phyloP scores from a whole-genome alignment of 345 rosid genomes.

The Pelargonium nanum region DNA sequence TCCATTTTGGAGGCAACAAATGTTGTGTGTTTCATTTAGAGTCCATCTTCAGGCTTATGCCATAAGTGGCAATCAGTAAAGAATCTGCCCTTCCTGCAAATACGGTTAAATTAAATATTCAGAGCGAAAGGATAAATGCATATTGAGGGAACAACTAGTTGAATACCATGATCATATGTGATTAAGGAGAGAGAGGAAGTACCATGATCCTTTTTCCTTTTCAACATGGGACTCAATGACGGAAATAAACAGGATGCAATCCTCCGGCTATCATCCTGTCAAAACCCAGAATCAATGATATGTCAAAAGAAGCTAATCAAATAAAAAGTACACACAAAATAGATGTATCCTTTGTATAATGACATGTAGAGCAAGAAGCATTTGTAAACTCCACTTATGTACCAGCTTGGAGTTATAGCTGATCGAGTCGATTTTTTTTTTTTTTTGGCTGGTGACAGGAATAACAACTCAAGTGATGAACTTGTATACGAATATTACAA shows the following conservation, averaged over 20 bases:
- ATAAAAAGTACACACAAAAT: background rate
- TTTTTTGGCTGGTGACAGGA: too few species aligned
- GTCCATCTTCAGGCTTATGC: conserved; percentile 40
- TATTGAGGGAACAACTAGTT: background rate
- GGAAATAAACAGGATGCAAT: conserved; percentile 69
- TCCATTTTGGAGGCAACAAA: background rate
- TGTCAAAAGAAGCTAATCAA: background rate
- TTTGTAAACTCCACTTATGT: background rate
- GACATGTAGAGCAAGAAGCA: background rate
- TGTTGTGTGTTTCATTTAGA: background rate
- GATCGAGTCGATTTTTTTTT: too few species aligned
- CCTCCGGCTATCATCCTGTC: conserved; percentile 81
- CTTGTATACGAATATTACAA: too few species aligned
- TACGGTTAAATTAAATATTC: background rate
- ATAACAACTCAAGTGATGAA: too few species aligned
- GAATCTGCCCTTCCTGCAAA: conserved; percentile 79
- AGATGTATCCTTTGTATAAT: background rate
- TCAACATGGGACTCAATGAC: conserved; percentile 41
- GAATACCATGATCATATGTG: background rate
- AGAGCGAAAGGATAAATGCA: background rate
- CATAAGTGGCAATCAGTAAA: conserved; percentile 71
- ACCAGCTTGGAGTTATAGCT: too few species aligned
- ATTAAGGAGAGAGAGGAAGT: conserved; percentile 9
- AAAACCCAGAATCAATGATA: conserved; percentile 14
- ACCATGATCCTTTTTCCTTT: conserved; percentile 85